Evolutionary conservation across 441 rosid species (phyloP).

Genomic region (Adansonia madagascariensis): DNA sequence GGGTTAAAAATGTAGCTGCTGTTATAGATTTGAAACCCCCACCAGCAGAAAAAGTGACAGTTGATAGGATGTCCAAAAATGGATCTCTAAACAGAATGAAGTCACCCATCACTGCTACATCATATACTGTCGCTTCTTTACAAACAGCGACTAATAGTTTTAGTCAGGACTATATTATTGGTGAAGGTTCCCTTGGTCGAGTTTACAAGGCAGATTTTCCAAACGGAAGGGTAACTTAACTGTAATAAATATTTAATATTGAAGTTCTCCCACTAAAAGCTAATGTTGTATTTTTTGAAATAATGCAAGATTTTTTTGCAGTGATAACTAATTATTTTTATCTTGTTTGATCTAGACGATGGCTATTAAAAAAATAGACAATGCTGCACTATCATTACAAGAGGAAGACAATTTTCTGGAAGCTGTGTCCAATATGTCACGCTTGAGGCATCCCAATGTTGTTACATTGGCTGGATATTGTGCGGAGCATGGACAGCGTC

Average conservation of each 20-base stretch:
- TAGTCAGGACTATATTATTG: constrained; percentile 82
- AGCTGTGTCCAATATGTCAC: constrained; percentile 90
- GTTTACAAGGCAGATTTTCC: constrained; percentile 89
- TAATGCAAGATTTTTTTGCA: constrained; percentile 2
- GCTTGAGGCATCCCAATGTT: constrained; percentile 87
- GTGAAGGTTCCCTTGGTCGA: constrained; percentile 98
- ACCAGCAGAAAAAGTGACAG: constrained; percentile 64
- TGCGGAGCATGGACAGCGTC: constrained; percentile 93
- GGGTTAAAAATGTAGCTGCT: constrained; percentile 65
- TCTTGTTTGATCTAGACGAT: constrained; percentile 51
- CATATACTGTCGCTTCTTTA: constrained; percentile 80
- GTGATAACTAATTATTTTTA: constrained; percentile 6
- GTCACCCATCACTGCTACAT: constrained; percentile 81
- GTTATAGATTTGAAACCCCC: constrained; percentile 73
- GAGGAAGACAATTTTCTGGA: constrained; percentile 92
- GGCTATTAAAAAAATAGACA: constrained; percentile 95
- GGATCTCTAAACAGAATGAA: constrained; percentile 72
- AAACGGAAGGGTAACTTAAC: constrained; percentile 77
- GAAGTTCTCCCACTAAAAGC: neutral
- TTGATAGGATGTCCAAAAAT: constrained; percentile 63
- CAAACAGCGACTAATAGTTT: constrained; percentile 92
- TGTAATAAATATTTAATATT: neutral
- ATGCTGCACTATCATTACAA: constrained; percentile 79
- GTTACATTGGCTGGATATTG: constrained; percentile 85
- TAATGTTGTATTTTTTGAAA: neutral